Evolutionary conservation across 805 yeast genomes (phyloP).

Genomic region (Metschnikowia baotianmanensis): DNA sequence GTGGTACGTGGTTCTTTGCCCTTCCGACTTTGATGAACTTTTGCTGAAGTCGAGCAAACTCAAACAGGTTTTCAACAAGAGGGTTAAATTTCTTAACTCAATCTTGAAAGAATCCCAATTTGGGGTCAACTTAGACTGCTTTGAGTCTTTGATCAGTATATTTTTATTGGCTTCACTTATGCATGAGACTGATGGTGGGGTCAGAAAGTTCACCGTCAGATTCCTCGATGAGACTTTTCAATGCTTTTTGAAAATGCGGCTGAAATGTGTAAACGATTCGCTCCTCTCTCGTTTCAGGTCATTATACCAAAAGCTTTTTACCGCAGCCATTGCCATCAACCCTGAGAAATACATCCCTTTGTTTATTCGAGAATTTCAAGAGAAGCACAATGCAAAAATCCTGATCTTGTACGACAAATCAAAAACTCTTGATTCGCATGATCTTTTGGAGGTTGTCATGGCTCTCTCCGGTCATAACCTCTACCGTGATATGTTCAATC

Average conservation of each 20-base stretch:
- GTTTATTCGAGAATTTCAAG: conserved; percentile 24
- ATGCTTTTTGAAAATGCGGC: conserved; percentile 19
- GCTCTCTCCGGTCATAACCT: conserved; percentile 29
- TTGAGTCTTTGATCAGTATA: conserved; percentile 34
- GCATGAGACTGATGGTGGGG: conserved; percentile 17
- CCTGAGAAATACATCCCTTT: conserved; percentile 30
- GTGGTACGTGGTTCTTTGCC: conserved; percentile 34
- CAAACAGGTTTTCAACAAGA: conserved; percentile 34
- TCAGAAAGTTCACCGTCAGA: conserved; percentile 28
- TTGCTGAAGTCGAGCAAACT: conserved; percentile 28
- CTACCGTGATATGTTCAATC: conserved; percentile 21
- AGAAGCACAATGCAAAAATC: conserved; percentile 3
- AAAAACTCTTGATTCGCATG: conserved; percentile 9
- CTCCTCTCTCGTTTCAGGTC: conserved; percentile 6
- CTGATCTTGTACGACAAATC: conserved; percentile 1
- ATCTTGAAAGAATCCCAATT: conserved; percentile 30
- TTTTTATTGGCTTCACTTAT: conserved; percentile 37
- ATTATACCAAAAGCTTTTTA: conserved; percentile 22
- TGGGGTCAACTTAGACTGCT: conserved; percentile 29
- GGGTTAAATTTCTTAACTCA: conserved; percentile 30
- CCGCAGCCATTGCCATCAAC: conserved; percentile 36
- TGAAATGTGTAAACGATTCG: conserved; percentile 9
- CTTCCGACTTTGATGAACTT: conserved; percentile 36
- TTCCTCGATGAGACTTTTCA: conserved; percentile 33
- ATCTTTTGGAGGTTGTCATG: conserved; percentile 30